Conservation (phyloP, 1,284 basidiomycete genomes). For the Malassezia pachydermatis region DNA sequence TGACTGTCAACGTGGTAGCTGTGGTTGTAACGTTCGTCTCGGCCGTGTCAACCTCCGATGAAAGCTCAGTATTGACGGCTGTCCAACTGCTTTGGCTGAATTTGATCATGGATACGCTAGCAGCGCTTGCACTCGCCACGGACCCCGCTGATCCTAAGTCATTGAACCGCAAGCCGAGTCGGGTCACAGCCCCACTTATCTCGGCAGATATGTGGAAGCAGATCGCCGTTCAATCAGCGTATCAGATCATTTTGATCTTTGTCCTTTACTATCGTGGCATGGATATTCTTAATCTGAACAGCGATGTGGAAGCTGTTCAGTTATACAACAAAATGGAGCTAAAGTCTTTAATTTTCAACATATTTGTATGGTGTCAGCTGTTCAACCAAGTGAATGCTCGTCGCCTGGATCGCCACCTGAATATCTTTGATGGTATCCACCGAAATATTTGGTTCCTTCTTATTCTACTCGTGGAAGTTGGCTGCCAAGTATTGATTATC, state of each 20-base stretch:
- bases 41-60: constrained; percentile 66
- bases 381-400: constrained; percentile 83
- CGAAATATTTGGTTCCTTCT: constrained; percentile 74
- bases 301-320: constrained; percentile 49
- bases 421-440: constrained; percentile 75
- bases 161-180: constrained; percentile 81
- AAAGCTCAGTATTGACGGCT: constrained; percentile 76
- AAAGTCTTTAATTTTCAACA: constrained; percentile 85
- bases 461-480: constrained; percentile 79
- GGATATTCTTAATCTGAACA: constrained; percentile 55
- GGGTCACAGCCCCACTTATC: constrained; percentile 76
- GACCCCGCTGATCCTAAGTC: constrained; percentile 75
- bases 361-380: constrained; percentile 73
- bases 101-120: constrained; percentile 89
- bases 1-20: constrained; percentile 90
- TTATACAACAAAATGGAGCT: constrained; percentile 51
- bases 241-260: constrained; percentile 74
- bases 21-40: constrained; percentile 87
- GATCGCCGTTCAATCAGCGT: constrained; percentile 78
- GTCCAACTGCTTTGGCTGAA: constrained; percentile 96
- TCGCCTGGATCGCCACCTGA: constrained; percentile 70
- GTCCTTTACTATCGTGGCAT: constrained; percentile 78
- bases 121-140: constrained; percentile 88
- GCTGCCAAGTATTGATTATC: constrained; percentile 74
- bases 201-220: constrained; percentile 71